Base-by-base conservation (phyloP, 1,284 basidiomycete species). In the Meripilus lineatus region DNA sequence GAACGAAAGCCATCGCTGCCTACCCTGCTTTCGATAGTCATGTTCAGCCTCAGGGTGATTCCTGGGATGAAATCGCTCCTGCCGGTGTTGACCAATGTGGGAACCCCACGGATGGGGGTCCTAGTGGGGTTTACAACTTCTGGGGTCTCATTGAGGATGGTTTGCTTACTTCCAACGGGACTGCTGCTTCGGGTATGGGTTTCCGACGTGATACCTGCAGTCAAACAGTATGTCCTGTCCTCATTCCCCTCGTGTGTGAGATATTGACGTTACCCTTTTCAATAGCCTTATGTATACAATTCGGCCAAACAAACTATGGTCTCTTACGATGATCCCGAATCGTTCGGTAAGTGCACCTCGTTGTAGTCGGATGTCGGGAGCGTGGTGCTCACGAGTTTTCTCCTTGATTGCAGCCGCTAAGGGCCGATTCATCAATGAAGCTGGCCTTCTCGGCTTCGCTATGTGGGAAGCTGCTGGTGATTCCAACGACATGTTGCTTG, bases 391-490 rank as follows among this genome's bases (percentile, higher is more conserved):
- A 30, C 40, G 17, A 11, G 15, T 15, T 17, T 24, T 34, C 13
- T 40, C 20, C 33, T 34, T 22, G 23, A 25, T 44, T 43, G 20
- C 20, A 58, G 53, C 53, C 14, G 60, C 63, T 7, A 66, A 66
- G 48, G 63, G 63, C 7, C 17, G 55, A 7, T 67, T 58, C 48
- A 67, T 68, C 45, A 47, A 47, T 34, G 52, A 64, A 10, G 56
- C 61, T 1, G 65, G 67, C 1, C 59, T 80, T 4, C 67, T 62
- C 22, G 79, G 79, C 3, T 80, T 79, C 48, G 63, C 74, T 1
- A 70, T 79, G 59, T 80, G 76, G 76, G 68, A 78, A 50, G 63
- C 71, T 24, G 71, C 63, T 5, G 75, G 75, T 5, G 78, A 80
- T 54, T 69, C 52, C 20, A 53, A 70, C 10, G 66, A 78, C 54